Conservation (phyloP, 176 grass and related monocot genomes). For the Carex pumila region DNA sequence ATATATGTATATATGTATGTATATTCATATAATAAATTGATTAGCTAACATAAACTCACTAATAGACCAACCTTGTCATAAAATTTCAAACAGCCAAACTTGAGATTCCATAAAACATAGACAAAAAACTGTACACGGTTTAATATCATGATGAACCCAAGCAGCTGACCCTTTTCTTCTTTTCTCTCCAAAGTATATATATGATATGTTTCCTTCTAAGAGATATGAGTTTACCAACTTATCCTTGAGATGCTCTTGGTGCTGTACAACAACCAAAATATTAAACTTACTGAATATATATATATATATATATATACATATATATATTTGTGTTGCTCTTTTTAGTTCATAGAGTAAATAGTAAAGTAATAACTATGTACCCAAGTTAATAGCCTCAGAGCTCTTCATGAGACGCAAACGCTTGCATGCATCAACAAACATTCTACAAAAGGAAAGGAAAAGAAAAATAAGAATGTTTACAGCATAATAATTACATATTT, state of each 20-base stretch:
- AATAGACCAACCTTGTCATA: background rate
- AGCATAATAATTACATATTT: background rate
- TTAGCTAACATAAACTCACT: constrained; percentile 5
- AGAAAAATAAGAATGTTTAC: background rate
- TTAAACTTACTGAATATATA: no score
- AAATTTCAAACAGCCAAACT: constrained; percentile 8
- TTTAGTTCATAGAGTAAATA: background rate
- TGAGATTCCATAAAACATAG: constrained; percentile 13
- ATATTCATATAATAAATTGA: constrained; percentile 23
- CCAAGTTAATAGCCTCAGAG: constrained; percentile 70
- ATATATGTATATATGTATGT: background rate
- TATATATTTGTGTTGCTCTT: background rate
- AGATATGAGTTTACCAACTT: background rate
- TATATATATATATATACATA: no score
- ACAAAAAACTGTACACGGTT: constrained; percentile 49
- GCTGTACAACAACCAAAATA: constrained; percentile 25
- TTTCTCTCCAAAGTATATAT: constrained; percentile 22
- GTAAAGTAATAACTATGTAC: constrained; percentile 21
- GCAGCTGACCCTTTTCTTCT: constrained; percentile 23
- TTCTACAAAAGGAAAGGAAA: constrained; percentile 24
- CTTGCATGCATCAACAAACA: constrained; percentile 78
- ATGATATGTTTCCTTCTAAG: background rate
- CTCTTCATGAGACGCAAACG: constrained; percentile 83
- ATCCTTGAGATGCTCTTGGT: constrained; percentile 50
- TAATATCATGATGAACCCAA: constrained; percentile 37